Conservation (phyloP, 2,329 filamentous ascomycete species). For the Fusarium sp. region DNA sequence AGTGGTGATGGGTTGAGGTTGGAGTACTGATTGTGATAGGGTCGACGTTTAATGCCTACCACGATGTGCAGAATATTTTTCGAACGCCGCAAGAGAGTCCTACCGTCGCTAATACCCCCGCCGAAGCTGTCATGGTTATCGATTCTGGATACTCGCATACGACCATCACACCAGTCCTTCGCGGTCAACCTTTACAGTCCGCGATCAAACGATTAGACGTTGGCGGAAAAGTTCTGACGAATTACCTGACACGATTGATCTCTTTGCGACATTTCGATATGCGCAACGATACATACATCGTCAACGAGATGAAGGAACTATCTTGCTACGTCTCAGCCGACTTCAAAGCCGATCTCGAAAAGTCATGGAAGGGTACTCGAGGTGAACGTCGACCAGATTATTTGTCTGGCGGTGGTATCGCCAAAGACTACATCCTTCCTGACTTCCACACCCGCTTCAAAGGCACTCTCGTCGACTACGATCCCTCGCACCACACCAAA, state of each 20-base stretch:
- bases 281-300: slow-evolving; percentile 91
- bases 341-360: slow-evolving; percentile 83
- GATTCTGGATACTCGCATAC: slow-evolving; percentile 96
- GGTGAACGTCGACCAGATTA: slow-evolving; percentile 67
- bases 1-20: background rate
- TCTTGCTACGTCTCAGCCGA: slow-evolving; percentile 85
- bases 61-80: slow-evolving; percentile 78
- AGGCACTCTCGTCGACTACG: slow-evolving; percentile 82
- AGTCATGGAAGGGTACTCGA: slow-evolving; percentile 82
- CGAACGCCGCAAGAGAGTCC: slow-evolving; percentile 66
- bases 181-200: slow-evolving; percentile 82
- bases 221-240: slow-evolving; percentile 93
- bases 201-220: slow-evolving; percentile 88
- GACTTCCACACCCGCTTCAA: slow-evolving; percentile 74
- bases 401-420: slow-evolving; percentile 69
- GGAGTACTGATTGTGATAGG: slow-evolving; percentile 58
- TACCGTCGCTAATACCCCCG: slow-evolving; percentile 62
- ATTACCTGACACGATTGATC: slow-evolving; percentile 89
- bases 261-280: slow-evolving; percentile 95
- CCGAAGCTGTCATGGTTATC: slow-evolving; percentile 87
- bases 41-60: slow-evolving; percentile 83
- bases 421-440: slow-evolving; percentile 92
- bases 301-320: slow-evolving; percentile 95
- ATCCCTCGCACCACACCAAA: slow-evolving; percentile 71
- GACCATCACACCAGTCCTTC: slow-evolving; percentile 86